Conservation (phyloP, 805 yeast species). For the Lipomyces orientalis region DNA sequence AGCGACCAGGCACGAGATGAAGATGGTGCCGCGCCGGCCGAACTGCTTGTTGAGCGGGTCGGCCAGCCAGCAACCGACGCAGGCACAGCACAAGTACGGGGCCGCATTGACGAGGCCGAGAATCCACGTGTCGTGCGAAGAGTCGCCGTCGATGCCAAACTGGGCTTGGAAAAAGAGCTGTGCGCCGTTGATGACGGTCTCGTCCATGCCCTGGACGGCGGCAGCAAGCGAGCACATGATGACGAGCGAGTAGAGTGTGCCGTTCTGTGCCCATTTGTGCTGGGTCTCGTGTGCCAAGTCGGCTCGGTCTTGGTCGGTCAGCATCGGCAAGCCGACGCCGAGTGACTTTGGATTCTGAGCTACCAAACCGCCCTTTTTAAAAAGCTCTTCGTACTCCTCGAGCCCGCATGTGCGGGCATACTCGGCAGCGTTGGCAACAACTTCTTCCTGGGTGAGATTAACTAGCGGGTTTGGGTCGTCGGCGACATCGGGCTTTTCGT, state of each 20-base stretch:
- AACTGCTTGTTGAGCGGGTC: slow-evolving; percentile 56
- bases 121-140: slow-evolving; percentile 47
- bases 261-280: slow-evolving; percentile 55
- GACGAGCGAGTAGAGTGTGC: slow-evolving; percentile 53
- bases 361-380: slow-evolving; percentile 58
- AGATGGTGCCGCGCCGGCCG: slow-evolving; percentile 68
- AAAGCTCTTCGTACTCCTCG: slow-evolving; percentile 40
- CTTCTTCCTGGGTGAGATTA: slow-evolving; percentile 37
- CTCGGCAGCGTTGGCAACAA: slow-evolving; percentile 39
- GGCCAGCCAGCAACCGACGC: slow-evolving; percentile 61
- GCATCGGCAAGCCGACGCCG: slow-evolving; percentile 50
- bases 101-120: slow-evolving; percentile 68
- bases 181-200: slow-evolving; percentile 73
- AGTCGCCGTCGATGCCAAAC: slow-evolving; percentile 52
- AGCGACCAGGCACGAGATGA: slow-evolving; percentile 62
- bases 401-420: slow-evolving; percentile 43
- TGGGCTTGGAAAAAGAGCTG: slow-evolving; percentile 57
- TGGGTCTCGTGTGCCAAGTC: slow-evolving; percentile 52
- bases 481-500: neutral
- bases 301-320: slow-evolving; percentile 46
- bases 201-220: slow-evolving; percentile 78
- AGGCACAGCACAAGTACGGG: slow-evolving; percentile 66
- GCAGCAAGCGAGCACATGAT: slow-evolving; percentile 69
- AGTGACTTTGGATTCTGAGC: slow-evolving; percentile 56
- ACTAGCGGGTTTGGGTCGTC: slow-evolving; percentile 41